These are phyloP conservation scores for Aspergillus affinis DNA, from an alignment of 495 filamentous ascomycete species.

Conservation along the genomic window DNA sequence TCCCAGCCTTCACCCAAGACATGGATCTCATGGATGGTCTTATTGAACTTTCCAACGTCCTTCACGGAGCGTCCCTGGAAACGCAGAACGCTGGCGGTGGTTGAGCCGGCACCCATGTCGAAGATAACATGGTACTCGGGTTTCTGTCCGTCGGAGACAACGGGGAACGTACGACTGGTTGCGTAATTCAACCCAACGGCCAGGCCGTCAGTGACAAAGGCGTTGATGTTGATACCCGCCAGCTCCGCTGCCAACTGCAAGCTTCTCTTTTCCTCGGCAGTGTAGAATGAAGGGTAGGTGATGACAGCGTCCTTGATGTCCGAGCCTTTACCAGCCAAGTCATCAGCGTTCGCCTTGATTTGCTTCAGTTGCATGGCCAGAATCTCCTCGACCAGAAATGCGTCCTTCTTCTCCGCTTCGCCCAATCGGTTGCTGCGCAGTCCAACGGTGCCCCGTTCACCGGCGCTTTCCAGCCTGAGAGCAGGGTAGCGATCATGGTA, in stretches of 20 bases:
- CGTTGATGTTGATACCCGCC: constrained; percentile 82
- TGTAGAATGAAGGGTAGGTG: constrained; percentile 90
- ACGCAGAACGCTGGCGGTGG: constrained; percentile 86
- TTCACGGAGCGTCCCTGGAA: constrained; percentile 90
- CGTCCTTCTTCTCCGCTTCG: constrained; percentile 58
- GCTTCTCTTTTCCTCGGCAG: constrained; percentile 79
- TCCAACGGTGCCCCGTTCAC: constrained; percentile 66
- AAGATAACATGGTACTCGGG: constrained; percentile 92
- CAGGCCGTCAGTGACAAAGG: constrained; percentile 84
- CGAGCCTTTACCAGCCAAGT: constrained; percentile 74
- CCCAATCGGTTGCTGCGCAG: constrained; percentile 75
- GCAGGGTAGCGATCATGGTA: constrained; percentile 75
- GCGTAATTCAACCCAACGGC: constrained; percentile 96
- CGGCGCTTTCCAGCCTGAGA: constrained; percentile 40
- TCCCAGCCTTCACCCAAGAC: constrained; percentile 89
- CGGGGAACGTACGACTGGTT: constrained; percentile 84
- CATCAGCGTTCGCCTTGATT: constrained; percentile 82
- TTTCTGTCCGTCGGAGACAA: constrained; percentile 76
- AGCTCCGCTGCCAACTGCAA: constrained; percentile 79
- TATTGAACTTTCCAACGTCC: constrained; percentile 91
- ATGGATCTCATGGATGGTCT: constrained; percentile 90
- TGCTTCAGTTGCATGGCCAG: constrained; percentile 95
- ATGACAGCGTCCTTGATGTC: constrained; percentile 79
- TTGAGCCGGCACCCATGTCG: constrained; percentile 98
- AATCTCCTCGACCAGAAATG: constrained; percentile 88